Evolutionary conservation across 164 flowering plant species (phyloP).

Genomic region (Macadamia integrifolia): DNA sequence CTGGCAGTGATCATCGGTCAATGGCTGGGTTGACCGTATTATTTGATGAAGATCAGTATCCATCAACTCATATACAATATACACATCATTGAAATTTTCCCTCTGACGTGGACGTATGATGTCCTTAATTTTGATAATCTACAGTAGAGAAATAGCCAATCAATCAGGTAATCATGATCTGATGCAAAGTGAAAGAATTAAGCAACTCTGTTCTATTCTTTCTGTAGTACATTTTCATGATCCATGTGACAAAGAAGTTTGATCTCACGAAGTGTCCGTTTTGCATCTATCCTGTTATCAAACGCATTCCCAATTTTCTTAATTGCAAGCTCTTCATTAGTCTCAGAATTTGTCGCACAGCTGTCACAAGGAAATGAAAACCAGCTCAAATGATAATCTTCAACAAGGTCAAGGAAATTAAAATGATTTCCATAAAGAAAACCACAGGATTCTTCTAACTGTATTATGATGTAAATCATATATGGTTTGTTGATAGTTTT

Average conservation of each 20-base stretch:
- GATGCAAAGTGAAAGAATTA: neutral
- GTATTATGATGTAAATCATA: too few relatives aligned
- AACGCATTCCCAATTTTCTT: conserved; percentile 78
- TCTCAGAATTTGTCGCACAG: conserved; percentile 61
- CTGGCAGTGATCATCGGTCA: conserved; percentile 89
- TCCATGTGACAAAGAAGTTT: conserved; percentile 75
- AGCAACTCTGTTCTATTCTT: neutral
- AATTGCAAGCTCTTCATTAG: conserved; percentile 70
- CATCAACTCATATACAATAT: conserved; percentile 78
- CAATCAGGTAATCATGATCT: neutral
- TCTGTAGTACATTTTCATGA: conserved; percentile 58
- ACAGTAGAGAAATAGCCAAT: conserved; percentile 14
- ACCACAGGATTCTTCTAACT: too few relatives aligned
- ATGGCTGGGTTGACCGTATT: conserved; percentile 61
- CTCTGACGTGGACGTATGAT: conserved; percentile 63
- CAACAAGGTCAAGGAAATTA: too few relatives aligned
- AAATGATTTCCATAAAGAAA: too few relatives aligned
- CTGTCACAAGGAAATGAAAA: conserved; percentile 23
- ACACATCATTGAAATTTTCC: conserved; percentile 74
- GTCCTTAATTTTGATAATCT: conserved; percentile 82
- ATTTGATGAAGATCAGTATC: conserved; percentile 90
- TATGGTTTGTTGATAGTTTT: too few relatives aligned
- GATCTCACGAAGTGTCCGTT: conserved; percentile 74
- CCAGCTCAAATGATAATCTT: neutral
- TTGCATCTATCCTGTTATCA: conserved; percentile 75